These are phyloP conservation scores for Asterophora parasitica DNA, from an alignment of 768 basidiomycete genomes.

Conservation along the genomic window DNA sequence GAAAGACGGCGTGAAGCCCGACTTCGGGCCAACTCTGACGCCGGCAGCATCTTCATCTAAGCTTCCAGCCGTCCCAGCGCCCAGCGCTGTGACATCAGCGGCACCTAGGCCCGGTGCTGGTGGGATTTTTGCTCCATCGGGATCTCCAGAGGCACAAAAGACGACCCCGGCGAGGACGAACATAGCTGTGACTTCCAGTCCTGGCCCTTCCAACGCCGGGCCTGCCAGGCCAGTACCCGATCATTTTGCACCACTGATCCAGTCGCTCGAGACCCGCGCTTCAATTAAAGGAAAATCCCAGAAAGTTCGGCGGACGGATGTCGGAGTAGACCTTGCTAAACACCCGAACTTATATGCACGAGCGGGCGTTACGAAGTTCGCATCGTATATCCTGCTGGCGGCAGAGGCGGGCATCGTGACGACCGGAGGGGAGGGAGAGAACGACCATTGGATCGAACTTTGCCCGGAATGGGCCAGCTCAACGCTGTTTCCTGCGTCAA, in stretches of 20 bases:
- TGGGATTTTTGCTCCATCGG: background rate
- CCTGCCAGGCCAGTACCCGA: background rate
- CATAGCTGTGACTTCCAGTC: background rate
- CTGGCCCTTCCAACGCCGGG: background rate
- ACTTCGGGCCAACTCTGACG: background rate
- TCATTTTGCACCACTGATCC: slow-evolving; percentile 9
- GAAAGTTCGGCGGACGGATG: slow-evolving; percentile 5
- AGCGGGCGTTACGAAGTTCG: slow-evolving; percentile 20
- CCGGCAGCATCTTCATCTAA: background rate
- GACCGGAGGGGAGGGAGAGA: slow-evolving; percentile 16
- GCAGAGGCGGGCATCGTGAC: slow-evolving; percentile 18
- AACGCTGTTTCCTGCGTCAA: background rate
- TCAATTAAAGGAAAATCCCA: background rate
- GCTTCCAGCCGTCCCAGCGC: background rate
- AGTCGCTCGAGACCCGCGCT: slow-evolving; percentile 7
- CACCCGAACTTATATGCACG: slow-evolving; percentile 15
- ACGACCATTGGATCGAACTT: slow-evolving; percentile 19
- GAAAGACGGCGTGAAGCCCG: background rate
- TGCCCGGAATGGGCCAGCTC: slow-evolving; percentile 15
- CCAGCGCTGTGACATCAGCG: background rate
- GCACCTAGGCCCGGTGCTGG: background rate
- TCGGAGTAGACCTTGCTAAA: slow-evolving; percentile 19
- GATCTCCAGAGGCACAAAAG: background rate
- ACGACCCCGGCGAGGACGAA: background rate
- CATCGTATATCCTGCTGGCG: slow-evolving; percentile 20